Percentiles rank a stretch among this genome's conserved stretches.
phyloP scores from a whole-genome alignment of 2,329 filamentous ascomycete genomes.

The Clonostachys rosea region DNA sequence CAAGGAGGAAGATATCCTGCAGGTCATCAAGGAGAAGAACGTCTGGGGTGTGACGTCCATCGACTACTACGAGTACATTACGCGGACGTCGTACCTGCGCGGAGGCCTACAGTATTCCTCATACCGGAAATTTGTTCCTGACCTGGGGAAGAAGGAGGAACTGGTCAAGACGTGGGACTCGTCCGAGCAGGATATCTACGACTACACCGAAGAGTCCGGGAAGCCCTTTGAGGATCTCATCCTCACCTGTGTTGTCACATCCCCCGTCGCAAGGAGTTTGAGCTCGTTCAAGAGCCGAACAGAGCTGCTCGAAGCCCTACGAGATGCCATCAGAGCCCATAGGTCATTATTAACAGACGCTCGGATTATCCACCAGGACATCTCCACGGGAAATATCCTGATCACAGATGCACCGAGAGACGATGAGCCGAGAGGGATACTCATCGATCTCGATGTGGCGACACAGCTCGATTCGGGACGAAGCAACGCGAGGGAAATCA shows the following conservation, averaged over 20 bases:
- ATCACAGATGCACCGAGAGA: conserved; percentile 12
- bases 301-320: conserved; percentile 1
- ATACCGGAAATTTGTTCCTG: neutral
- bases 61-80: neutral
- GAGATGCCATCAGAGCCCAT: conserved; percentile 27
- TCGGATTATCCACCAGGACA: conserved; percentile 26
- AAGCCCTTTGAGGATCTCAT: neutral
- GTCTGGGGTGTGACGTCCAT: neutral
- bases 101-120: neutral
- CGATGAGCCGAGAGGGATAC: conserved; percentile 14
- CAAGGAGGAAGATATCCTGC: neutral
- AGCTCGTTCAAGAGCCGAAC: neutral
- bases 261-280: neutral
- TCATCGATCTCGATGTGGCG: conserved; percentile 22
- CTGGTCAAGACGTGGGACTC: neutral
- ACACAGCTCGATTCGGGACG: neutral
- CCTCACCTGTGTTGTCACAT: neutral
- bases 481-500: conserved; percentile 1
- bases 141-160: neutral
- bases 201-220: neutral
- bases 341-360: conserved; percentile 20
- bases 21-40: neutral
- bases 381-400: conserved; percentile 30
- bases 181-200: neutral
- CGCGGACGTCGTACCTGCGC: neutral